Conservation (phyloP, 2,329 filamentous ascomycete species). For the Fusarium abutilonis region DNA sequence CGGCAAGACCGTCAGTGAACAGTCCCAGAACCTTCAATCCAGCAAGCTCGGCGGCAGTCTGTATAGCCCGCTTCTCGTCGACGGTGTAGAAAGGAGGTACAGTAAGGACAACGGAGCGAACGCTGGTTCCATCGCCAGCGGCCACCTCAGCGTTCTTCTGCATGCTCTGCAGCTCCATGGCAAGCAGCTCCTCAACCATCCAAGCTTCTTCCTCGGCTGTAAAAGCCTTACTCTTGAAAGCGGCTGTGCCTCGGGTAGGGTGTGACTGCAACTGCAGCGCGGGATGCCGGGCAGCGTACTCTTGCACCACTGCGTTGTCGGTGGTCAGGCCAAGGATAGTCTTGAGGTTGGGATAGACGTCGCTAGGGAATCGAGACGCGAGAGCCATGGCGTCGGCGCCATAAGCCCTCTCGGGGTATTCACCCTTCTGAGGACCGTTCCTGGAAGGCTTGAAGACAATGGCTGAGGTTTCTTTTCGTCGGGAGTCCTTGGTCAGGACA, state of each 20-base stretch:
- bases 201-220: constrained; percentile 69
- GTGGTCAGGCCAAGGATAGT: constrained; percentile 80
- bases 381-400: constrained; percentile 91
- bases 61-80: constrained; percentile 88
- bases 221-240: constrained; percentile 82
- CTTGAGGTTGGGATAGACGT: constrained; percentile 96
- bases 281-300: constrained; percentile 81
- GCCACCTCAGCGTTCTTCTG: constrained; percentile 86
- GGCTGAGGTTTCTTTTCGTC: constrained; percentile 91
- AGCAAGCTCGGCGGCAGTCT: constrained; percentile 85
- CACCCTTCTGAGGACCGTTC: constrained; percentile 67
- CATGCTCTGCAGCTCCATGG: constrained; percentile 95
- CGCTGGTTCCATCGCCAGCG: constrained; percentile 76
- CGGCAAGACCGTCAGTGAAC: constrained; percentile 88
- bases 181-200: constrained; percentile 91
- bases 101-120: constrained; percentile 88
- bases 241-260: constrained; percentile 72
- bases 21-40: constrained; percentile 86
- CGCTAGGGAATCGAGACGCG: constrained; percentile 85
- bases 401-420: constrained; percentile 89
- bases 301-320: constrained; percentile 68
- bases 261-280: constrained; percentile 74
- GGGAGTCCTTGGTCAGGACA: constrained; percentile 96
- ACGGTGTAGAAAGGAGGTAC: constrained; percentile 89
- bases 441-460: constrained; percentile 92